phyloP scores from a whole-genome alignment of 2,329 filamentous ascomycete genomes.

The Bertia moriformis region DNA sequence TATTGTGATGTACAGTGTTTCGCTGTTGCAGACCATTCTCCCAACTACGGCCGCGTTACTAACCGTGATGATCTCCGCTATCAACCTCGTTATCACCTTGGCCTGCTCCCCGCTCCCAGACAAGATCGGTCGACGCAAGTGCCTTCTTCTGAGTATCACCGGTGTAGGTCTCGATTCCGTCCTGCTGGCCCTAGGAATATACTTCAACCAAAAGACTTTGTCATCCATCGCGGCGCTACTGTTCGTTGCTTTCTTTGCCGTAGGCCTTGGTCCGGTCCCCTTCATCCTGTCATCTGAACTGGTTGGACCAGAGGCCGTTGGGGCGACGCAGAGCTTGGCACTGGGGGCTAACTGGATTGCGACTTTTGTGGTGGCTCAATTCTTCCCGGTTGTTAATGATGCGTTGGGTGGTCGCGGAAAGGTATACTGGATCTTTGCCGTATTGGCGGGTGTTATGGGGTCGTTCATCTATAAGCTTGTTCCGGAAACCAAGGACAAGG shows the following conservation, averaged over 20 bases:
- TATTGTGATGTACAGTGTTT: conserved; percentile 97
- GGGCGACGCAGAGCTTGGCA: conserved; percentile 78
- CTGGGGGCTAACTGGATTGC: conserved; percentile 77
- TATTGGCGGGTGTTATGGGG: conserved; percentile 52
- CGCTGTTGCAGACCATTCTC: conserved; percentile 67
- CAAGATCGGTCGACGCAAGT: conserved; percentile 72
- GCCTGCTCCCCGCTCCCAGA: conserved; percentile 75
- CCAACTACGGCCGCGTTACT: conserved; percentile 69
- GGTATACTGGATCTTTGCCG: conserved; percentile 86
- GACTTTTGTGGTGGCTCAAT: conserved; percentile 84
- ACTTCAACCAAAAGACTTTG: conserved; percentile 55
- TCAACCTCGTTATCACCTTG: conserved; percentile 75
- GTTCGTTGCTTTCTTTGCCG: conserved; percentile 80
- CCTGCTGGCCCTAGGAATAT: conserved; percentile 67
- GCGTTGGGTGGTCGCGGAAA: conserved; percentile 62
- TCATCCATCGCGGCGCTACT: conserved; percentile 69
- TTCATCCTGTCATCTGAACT: conserved; percentile 89
- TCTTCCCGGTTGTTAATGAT: conserved; percentile 78
- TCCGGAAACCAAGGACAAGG: conserved; percentile 79
- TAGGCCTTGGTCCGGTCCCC: conserved; percentile 83
- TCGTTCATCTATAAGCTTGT: conserved; percentile 61
- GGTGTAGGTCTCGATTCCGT: conserved; percentile 74
- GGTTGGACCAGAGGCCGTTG: conserved; percentile 78
- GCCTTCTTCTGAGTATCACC: conserved; percentile 65
- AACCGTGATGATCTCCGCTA: conserved; percentile 71